Evolutionary conservation across 257 asterid genomes (phyloP).

Genomic region (Solanum pimpinellifolium): DNA sequence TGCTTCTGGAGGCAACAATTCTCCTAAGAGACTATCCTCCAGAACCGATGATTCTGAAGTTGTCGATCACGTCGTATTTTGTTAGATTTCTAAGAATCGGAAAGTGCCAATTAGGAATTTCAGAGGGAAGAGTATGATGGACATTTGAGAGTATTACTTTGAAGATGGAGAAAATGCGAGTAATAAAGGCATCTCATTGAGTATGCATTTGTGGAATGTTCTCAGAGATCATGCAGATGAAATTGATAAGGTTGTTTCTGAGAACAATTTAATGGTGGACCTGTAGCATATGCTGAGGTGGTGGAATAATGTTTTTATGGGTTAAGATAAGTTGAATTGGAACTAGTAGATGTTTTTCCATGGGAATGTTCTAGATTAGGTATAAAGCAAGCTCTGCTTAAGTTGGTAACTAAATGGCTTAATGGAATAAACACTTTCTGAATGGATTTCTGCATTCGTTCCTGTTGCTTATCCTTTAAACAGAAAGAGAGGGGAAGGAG

Average conservation of each 20-base stretch:
- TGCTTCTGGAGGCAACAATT: slow-evolving; percentile 44
- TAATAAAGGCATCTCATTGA: slow-evolving; percentile 61
- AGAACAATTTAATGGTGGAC: slow-evolving; percentile 11
- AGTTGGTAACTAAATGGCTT: neutral
- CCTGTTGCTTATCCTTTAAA: neutral
- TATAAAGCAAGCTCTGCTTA: neutral
- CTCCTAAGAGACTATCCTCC: slow-evolving; percentile 30
- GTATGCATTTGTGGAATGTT: slow-evolving; percentile 78
- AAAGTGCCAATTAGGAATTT: slow-evolving; percentile 79
- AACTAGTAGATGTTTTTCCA: neutral
- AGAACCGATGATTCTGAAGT: slow-evolving; percentile 38
- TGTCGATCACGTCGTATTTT: slow-evolving; percentile 8
- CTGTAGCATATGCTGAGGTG: neutral
- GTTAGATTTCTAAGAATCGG: slow-evolving; percentile 67
- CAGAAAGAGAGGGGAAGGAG: neutral
- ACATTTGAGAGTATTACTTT: slow-evolving; percentile 60
- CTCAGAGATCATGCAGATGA: slow-evolving; percentile 58
- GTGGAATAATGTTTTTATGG: neutral
- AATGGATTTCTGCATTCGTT: neutral
- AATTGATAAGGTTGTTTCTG: slow-evolving; percentile 47
- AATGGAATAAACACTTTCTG: neutral
- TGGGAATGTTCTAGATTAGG: neutral
- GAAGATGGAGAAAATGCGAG: slow-evolving; percentile 82
- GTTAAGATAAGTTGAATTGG: neutral
- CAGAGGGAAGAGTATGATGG: slow-evolving; percentile 48